These are phyloP conservation scores for Boeremia lycopersici DNA, from an alignment of 2,329 filamentous ascomycete genomes.

Conservation along the genomic window DNA sequence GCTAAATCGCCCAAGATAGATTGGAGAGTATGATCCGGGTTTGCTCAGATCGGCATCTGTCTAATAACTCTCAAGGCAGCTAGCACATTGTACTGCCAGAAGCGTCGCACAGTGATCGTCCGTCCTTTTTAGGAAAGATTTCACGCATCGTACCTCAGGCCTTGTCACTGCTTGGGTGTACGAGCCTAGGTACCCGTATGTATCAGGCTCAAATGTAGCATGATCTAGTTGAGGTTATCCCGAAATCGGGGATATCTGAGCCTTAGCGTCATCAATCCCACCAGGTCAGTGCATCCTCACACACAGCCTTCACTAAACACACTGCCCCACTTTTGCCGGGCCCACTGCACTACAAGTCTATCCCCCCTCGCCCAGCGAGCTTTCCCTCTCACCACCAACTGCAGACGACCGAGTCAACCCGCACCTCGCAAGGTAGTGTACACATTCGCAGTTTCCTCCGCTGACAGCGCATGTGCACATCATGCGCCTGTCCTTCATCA, in stretches of 20 bases:
- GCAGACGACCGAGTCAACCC: not conserved
- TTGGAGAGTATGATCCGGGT: no score
- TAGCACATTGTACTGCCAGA: no score
- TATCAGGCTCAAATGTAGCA: no score
- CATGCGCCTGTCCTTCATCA: conserved; percentile 8
- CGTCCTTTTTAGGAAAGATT: no score
- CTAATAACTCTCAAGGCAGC: no score
- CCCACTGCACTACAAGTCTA: not conserved
- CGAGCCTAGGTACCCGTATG: no score
- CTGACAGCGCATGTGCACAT: not conserved
- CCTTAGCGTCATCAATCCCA: not conserved
- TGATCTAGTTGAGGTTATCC: not conserved
- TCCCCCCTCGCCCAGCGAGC: not conserved
- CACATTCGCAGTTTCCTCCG: not conserved
- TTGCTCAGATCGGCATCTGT: no score
- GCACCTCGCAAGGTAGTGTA: not conserved
- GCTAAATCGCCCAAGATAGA: no score
- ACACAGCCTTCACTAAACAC: conserved; percentile 2
- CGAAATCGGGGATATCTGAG: not conserved
- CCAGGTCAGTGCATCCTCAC: not conserved
- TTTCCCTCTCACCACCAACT: not conserved
- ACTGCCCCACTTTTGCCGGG: not conserved
- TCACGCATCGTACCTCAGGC: no score
- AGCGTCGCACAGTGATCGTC: no score
- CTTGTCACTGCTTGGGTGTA: no score